Evolutionary conservation across 192 early-diverging fungal genomes (phyloP).

Genomic region (Rhizophagus sp.): DNA sequence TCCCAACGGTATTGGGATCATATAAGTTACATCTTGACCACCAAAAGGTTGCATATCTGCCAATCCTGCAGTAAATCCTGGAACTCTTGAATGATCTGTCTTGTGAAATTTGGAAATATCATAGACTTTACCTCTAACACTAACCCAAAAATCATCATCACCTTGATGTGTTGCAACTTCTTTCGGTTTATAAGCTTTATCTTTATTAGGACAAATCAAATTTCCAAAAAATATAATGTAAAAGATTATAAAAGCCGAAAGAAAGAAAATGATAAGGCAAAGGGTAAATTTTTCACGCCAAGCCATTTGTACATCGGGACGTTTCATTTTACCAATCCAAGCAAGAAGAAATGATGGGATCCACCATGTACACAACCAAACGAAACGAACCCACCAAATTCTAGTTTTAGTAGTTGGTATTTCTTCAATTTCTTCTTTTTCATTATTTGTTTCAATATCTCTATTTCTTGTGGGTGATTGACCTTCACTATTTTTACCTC

Average conservation of each 20-base stretch:
- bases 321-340: constrained; percentile 73
- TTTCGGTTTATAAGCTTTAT: constrained; percentile 58
- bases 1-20: constrained; percentile 58
- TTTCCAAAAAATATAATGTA: constrained; percentile 84
- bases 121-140: constrained; percentile 67
- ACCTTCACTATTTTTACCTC: constrained; percentile 34
- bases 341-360: constrained; percentile 61
- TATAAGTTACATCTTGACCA: constrained; percentile 64
- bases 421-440: constrained; percentile 51
- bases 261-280: constrained; percentile 78
- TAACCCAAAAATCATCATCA: constrained; percentile 62
- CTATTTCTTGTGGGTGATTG: background rate
- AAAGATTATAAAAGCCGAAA: constrained; percentile 80
- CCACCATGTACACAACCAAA: constrained; percentile 88
- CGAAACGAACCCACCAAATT: constrained; percentile 68
- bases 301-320: constrained; percentile 91
- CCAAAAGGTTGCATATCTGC: constrained; percentile 54
- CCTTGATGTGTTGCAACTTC: constrained; percentile 63
- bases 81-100: constrained; percentile 49
- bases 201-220: constrained; percentile 78
- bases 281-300: constrained; percentile 92
- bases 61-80: constrained; percentile 41
- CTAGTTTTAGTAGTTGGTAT: constrained; percentile 48
- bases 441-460: constrained; percentile 17
- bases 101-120: constrained; percentile 66